These are phyloP conservation scores for Annulohypoxylon truncatum DNA, from an alignment of 2,329 filamentous ascomycete species.

Conservation along the genomic window DNA sequence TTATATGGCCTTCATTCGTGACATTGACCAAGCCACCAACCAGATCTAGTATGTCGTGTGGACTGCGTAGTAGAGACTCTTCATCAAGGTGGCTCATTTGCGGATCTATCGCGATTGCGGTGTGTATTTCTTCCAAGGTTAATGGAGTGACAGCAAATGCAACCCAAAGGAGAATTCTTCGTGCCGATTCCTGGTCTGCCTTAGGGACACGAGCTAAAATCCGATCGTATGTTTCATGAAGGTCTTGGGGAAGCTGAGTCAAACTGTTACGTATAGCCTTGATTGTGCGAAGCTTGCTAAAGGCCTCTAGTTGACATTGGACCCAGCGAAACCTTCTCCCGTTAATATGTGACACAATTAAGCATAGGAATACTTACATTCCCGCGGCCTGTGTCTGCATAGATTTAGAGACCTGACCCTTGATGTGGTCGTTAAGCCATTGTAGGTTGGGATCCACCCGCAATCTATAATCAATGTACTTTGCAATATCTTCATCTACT, in stretches of 20 bases:
- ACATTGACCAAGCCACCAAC: constrained; percentile 19
- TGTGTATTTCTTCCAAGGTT: constrained; percentile 23
- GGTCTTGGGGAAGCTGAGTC: constrained; percentile 1
- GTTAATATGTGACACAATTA: background rate
- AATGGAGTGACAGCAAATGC: constrained; percentile 17
- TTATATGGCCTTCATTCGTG: constrained; percentile 13
- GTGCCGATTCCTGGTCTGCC: constrained; percentile 3
- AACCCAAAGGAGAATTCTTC: constrained; percentile 25
- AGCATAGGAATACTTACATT: constrained; percentile 1
- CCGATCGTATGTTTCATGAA: constrained; percentile 24
- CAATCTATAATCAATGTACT: constrained; percentile 11
- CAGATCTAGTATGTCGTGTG: constrained; percentile 20
- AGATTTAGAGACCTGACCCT: background rate
- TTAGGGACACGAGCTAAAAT: background rate
- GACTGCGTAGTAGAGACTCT: constrained; percentile 17
- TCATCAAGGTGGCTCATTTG: constrained; percentile 12
- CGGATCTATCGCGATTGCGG: constrained; percentile 21
- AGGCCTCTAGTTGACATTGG: constrained; percentile 25
- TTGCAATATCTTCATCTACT: constrained; percentile 16
- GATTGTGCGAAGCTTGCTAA: constrained; percentile 16
- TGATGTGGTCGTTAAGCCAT: constrained; percentile 15
- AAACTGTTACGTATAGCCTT: constrained; percentile 14
- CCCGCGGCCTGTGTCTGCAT: constrained; percentile 1
- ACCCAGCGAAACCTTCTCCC: constrained; percentile 28
- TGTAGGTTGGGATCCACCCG: constrained; percentile 15